Base-by-base conservation (phyloP, 148 eudicot genomes). In the Drosera capensis region DNA sequence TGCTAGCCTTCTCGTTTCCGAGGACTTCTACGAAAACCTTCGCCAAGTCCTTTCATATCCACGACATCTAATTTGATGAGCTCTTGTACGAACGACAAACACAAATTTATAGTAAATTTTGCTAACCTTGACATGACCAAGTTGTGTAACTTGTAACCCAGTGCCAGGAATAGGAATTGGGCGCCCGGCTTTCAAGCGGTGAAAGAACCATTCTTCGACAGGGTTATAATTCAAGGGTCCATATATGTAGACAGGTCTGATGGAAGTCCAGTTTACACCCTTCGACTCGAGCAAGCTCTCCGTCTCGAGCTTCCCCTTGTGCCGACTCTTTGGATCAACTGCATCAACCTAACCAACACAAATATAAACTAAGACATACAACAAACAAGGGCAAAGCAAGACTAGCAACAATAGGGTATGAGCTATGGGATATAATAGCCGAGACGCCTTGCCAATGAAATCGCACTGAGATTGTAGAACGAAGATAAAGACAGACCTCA, bases 201-300 rank as follows among this genome's bases (percentile, higher is more conserved):
- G 99, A 71, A 90, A 90, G 73, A 90, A 90, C 99, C 99, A 90
- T 55, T 90, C 99, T 60, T 90, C 95, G 26, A 90, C 95, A 5
- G 99, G 99, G 57, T 90, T 90, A 80, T 90, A 90, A 72, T 90
- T 90, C 57, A 90, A 55, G n/a, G 99, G 99, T 17, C 99, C 99
- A 51, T 90, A 90, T 30, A 90, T 90, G 63, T 90, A 90, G 19
- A 90, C 99, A 11, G 99, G 99, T 54, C 99, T 78, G 0, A 90
- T 1, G 44, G 99, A 75, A 45, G 99, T 90, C 65, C 72, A 84
- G 19, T 90, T 90, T 24, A 81, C 93, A 41, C 57, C 93, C 40
- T 63, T 67, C 15, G 73, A 59, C 23, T 43, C 59, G 25, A 90
- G 70, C 60, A 90, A 62, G 65, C 56, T 66, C 76, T 90, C 99